These are phyloP conservation scores for Dichomitus squalens DNA, from an alignment of 1,284 basidiomycete species.

Conservation along the genomic window DNA sequence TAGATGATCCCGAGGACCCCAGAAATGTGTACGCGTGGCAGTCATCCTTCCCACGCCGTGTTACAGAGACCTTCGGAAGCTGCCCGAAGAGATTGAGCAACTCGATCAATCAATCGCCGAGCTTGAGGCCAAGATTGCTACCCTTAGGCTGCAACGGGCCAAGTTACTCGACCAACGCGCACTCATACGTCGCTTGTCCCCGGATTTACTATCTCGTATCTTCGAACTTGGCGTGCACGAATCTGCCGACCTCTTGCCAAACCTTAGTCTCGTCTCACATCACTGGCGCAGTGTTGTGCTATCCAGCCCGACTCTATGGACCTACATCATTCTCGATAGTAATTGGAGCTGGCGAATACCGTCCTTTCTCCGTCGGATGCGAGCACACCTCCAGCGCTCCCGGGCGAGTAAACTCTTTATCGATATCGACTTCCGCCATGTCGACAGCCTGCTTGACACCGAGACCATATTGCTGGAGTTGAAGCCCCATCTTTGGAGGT, in stretches of 20 bases:
- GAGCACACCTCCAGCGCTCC: constrained; percentile 31
- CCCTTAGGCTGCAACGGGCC: constrained; percentile 26
- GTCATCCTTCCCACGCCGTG: constrained; percentile 12
- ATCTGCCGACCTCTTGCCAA: constrained; percentile 25
- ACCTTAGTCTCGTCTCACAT: constrained; percentile 33
- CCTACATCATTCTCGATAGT: constrained; percentile 35
- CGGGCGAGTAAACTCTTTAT: constrained; percentile 34
- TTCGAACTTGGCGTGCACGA: constrained; percentile 38
- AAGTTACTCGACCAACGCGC: constrained; percentile 31
- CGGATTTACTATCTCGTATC: constrained; percentile 37
- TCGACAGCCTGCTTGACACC: constrained; percentile 28
- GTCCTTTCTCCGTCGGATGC: constrained; percentile 32
- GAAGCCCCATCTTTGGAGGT: constrained; percentile 33
- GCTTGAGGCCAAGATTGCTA: constrained; percentile 29
- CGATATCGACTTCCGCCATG: constrained; percentile 33
- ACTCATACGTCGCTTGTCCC: constrained; percentile 34
- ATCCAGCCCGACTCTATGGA: constrained; percentile 34
- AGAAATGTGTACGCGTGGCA: constrained; percentile 17
- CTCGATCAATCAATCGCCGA: constrained; percentile 31
- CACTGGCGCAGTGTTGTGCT: constrained; percentile 33
- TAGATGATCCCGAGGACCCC: constrained; percentile 24
- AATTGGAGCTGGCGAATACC: constrained; percentile 31
- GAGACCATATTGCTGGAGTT: constrained; percentile 31
- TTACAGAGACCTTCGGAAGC: constrained; percentile 25
- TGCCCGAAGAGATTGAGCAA: constrained; percentile 27